Base-by-base conservation (phyloP, 805 yeast species). In the Saturnispora gosingensis region DNA sequence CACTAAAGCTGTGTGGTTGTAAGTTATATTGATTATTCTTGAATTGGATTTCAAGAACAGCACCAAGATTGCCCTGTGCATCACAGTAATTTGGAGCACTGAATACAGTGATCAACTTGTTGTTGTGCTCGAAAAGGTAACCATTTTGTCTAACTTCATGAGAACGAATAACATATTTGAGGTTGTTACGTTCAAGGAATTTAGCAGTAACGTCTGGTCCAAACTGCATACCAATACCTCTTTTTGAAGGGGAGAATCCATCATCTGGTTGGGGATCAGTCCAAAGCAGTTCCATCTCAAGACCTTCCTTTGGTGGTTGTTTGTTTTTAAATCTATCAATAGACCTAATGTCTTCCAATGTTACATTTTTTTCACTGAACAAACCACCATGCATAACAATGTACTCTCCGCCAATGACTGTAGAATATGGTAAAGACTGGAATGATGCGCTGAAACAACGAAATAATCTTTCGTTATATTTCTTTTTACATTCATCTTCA, bases 41-140 rank as follows among this genome's bases (percentile, higher is more conserved):
- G 16, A 72, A 74, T 54, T 74, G 68, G 58, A 91, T 77, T 61
- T 89, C 85, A 54, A 93, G 83, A 51, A 85, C 85, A 9, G 95
- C 98, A 49, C 97, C 99, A 57, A 80, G 67, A 67, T 93, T 93
- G 13, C 95, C 96, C 51, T 88, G 89, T 15, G 83, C 72, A 65
- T 93, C 99, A 71, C 98, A 91, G 68, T 91, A 91, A 67, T 93
- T 91, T 35, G 99, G 99, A 0, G 99, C 99, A 67, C 95, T 83
- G 67, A 93, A 93, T n/a, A 93, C 96, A 0, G 99, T 93, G 49
- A 89, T 80, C 48, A 93, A 77, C 57, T 81, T 76, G 11, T 95
- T 95, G 53, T 85, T 76, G 62, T 93, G 99, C 64, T 91, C 97
- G 45, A 75, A 74, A 57, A 88, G 88, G 53, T 84, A 88, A 46